Evolutionary conservation across 805 yeast genomes (phyloP), one percentile per base, ranked within the genome.

Genomic region (Yarrowia sp.): DNA sequence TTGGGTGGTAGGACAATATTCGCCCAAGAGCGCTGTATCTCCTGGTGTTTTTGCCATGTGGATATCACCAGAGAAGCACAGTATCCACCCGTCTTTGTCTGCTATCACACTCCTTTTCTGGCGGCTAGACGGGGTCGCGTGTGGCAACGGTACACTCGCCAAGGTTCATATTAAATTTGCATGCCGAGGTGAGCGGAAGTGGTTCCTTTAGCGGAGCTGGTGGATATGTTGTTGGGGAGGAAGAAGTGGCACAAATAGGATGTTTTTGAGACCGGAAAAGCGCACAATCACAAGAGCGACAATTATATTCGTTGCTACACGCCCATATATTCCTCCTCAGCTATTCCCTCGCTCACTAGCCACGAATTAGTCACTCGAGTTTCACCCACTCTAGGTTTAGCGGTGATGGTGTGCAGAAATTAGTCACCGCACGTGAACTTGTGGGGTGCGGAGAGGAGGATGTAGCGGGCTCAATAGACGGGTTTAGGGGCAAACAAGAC

Each of bases 351-450:
- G 10, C 7, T 14, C 43, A 51, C 58, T 51, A 51, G 58, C 58
- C 58, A 51, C 58, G 32, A 38, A 51, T 38, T 51, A 51, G 58
- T 36, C 58, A 51, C 58, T 50, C 43, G 55, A 48, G 55, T 35
- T 51, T n/a, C 43, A 22, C 43, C 9, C 35, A 2, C 18, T 36
- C 58, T 14, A 41, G 15, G 61, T 55, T 39, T 55, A 31, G 58
- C 58, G 17, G n/a, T 18, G 61, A 15, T 17, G 47, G 61, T 31
- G 14, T 38, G 42, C 38, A 51, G 55, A 51, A 53, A 55, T 55
- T 55, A 55, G 61, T 55, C 61, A 55, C 47, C 47, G 61, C 61
- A 55, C 61, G 61, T 55, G 61, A 55, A 55, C 61, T 39, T 41
- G 45, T 31, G 47, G 47, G 61, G 47, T 31, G 61, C 61, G 55